These are phyloP conservation scores for Ogataea minuta DNA, from an alignment of 805 yeast genomes.

Conservation along the genomic window DNA sequence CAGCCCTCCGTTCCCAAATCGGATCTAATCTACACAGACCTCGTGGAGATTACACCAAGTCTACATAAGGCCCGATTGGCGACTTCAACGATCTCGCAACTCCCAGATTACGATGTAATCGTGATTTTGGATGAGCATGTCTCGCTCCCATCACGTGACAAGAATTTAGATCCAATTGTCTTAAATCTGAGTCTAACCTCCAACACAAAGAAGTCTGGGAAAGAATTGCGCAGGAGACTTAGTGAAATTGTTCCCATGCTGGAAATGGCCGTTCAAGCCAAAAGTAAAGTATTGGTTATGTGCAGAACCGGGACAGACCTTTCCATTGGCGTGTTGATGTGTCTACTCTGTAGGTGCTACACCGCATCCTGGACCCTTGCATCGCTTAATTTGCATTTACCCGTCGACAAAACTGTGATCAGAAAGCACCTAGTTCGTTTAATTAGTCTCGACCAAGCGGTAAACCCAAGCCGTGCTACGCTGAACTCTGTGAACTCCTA, in stretches of 20 bases:
- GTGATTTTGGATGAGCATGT: conserved; percentile 20
- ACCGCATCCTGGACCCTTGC: conserved; percentile 1
- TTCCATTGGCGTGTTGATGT: conserved; percentile 57
- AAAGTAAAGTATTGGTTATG: conserved; percentile 39
- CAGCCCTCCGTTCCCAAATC: not conserved
- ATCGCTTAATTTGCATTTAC: not conserved
- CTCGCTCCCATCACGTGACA: conserved; percentile 6
- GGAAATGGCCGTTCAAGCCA: conserved; percentile 12
- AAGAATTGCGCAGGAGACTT: conserved; percentile 49
- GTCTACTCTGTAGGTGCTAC: conserved; percentile 47
- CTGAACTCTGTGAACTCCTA: conserved; percentile 65
- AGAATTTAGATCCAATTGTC: conserved; percentile 19
- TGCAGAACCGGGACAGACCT: conserved; percentile 69
- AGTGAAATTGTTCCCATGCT: conserved; percentile 39
- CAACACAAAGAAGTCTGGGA: conserved; percentile 62
- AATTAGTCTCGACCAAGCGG: conserved; percentile 42
- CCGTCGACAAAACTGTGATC: conserved; percentile 20
- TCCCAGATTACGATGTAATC: conserved; percentile 28
- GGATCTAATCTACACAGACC: not conserved
- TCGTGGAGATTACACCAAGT: conserved; percentile 9
- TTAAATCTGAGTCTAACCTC: conserved; percentile 25
- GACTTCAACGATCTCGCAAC: not conserved
- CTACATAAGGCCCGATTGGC: conserved; percentile 13
- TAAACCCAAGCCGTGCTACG: conserved; percentile 77
- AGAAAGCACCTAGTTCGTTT: conserved; percentile 55